phyloP scores from a whole-genome alignment of 2,329 filamentous ascomycete species.

The Penicillium vulpinum region DNA sequence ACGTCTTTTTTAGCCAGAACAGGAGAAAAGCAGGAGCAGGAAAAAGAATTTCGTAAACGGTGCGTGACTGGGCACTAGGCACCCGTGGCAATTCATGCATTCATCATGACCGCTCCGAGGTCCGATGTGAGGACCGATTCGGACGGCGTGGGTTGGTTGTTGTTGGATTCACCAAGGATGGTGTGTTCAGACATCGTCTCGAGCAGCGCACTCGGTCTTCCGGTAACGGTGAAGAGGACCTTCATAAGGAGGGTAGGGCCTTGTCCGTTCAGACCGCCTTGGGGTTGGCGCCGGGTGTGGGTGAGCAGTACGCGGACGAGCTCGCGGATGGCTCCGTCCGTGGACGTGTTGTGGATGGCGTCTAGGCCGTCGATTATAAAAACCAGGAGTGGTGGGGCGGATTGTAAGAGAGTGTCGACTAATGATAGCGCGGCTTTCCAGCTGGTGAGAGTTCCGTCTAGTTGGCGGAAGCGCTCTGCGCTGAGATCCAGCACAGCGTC shows the following conservation, averaged over 20 bases:
- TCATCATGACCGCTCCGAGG: slow-evolving; percentile 34
- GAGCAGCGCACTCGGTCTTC: slow-evolving; percentile 31
- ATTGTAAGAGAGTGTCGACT: slow-evolving; percentile 38
- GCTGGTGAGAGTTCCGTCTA: slow-evolving; percentile 36
- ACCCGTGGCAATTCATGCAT: slow-evolving; percentile 27
- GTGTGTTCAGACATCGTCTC: slow-evolving; percentile 38
- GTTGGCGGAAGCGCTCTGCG: slow-evolving; percentile 34
- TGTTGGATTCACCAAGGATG: slow-evolving; percentile 29
- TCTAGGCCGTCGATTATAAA: slow-evolving; percentile 41
- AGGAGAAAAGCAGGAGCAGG: slow-evolving; percentile 1
- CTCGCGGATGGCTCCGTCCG: slow-evolving; percentile 35
- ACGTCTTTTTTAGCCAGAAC: slow-evolving; percentile 13
- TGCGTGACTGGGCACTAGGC: background rate
- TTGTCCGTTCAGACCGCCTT: slow-evolving; percentile 22
- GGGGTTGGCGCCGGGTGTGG: slow-evolving; percentile 32
- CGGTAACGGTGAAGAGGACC: slow-evolving; percentile 38
- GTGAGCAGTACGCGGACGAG: slow-evolving; percentile 36
- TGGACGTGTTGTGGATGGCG: slow-evolving; percentile 33
- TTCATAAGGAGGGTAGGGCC: slow-evolving; percentile 34
- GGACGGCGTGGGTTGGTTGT: slow-evolving; percentile 19
- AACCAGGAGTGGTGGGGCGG: slow-evolving; percentile 38
- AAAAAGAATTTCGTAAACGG: slow-evolving; percentile 24
- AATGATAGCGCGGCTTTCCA: slow-evolving; percentile 40
- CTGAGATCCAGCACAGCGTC: slow-evolving; percentile 37
- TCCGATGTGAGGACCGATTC: slow-evolving; percentile 30